Base-by-base conservation (phyloP, 257 asterid genomes). In the Primulina tabacum region DNA sequence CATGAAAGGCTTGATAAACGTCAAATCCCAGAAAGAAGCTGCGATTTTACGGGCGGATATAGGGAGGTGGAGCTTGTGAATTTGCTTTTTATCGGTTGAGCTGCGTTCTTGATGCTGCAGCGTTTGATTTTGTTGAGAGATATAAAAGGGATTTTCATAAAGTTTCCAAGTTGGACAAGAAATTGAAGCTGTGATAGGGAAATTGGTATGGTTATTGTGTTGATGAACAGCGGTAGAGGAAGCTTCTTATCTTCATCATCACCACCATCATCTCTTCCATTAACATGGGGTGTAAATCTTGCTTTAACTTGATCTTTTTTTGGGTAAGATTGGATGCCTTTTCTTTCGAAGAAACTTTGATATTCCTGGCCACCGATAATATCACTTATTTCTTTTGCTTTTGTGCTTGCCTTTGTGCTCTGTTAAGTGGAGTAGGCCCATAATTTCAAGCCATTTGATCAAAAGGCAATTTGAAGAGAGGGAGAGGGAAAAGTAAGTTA, bases 1-100 rank as follows among this genome's bases (percentile, higher is more conserved):
- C 97, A 90, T 84, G 20, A 77, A 62, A 0, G 90, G 90, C 78
- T 78, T 83, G 38, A 89, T 80, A 63, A 92, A 92, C 26, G 88
- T 73, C 3, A 90, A 69, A 64, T 92, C 97, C 86, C 86, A 88
- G 77, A 92, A 92, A 5, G 98, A 90, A 53, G 89, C 78, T 0
- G 91, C 90, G 66, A 92, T 77, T 72, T 90, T 92, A 2, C 87
- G 79, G 1, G 95, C 75, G 0, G 97, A 82, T 2, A 92, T 57
- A 3, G 98, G 98, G 65, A 86, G 96, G 65, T 88, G 89, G 29
- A 92, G 90, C 37, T 69, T 79, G 83, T 90, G 98, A 47, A 90
- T 68, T 68, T 79, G 89, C 69, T 73, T 73, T 59, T 66, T 77
- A 50, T 73, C 40, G 20, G 34, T 32, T 12, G 55, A 16, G 24